These are phyloP conservation scores for Phaeomoniella chlamydospora DNA, from an alignment of 2,329 filamentous ascomycete species.

Conservation along the genomic window DNA sequence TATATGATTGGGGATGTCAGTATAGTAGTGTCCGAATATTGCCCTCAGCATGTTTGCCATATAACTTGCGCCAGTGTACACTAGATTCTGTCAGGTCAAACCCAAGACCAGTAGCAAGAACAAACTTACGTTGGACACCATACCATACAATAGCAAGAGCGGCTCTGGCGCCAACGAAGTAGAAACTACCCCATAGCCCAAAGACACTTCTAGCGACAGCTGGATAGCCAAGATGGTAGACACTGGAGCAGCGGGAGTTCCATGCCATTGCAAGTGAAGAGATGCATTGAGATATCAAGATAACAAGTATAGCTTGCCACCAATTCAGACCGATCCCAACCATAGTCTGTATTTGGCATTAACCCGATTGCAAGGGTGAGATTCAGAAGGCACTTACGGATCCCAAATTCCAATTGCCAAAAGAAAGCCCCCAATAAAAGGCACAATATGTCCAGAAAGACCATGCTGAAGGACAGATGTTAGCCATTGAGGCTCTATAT, in stretches of 20 bases:
- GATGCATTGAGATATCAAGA: slow-evolving; percentile 28
- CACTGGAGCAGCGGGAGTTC: slow-evolving; percentile 26
- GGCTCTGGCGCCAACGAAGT: slow-evolving; percentile 25
- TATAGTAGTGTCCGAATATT: slow-evolving; percentile 20
- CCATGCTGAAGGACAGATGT: slow-evolving; percentile 15
- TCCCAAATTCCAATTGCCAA: slow-evolving; percentile 28
- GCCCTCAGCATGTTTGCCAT: slow-evolving; percentile 11
- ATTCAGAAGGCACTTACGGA: slow-evolving; percentile 11
- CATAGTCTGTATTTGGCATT: slow-evolving; percentile 10
- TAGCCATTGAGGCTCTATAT: neutral
- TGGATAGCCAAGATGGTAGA: slow-evolving; percentile 29
- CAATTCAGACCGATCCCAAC: slow-evolving; percentile 29
- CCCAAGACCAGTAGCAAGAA: neutral
- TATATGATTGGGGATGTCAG: slow-evolving; percentile 17
- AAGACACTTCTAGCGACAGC: slow-evolving; percentile 22
- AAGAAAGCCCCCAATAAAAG: slow-evolving; percentile 24
- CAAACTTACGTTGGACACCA: slow-evolving; percentile 13
- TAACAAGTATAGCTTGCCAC: slow-evolving; percentile 29
- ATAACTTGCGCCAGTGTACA: slow-evolving; percentile 10
- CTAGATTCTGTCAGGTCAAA: slow-evolving; percentile 1
- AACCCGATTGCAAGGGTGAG: too few relatives aligned
- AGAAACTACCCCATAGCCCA: slow-evolving; percentile 28
- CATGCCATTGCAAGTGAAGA: slow-evolving; percentile 28
- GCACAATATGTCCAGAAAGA: slow-evolving; percentile 24
- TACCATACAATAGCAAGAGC: slow-evolving; percentile 27